phyloP scores from a whole-genome alignment of 768 basidiomycete species.

The Rhizopogon roseolus region DNA sequence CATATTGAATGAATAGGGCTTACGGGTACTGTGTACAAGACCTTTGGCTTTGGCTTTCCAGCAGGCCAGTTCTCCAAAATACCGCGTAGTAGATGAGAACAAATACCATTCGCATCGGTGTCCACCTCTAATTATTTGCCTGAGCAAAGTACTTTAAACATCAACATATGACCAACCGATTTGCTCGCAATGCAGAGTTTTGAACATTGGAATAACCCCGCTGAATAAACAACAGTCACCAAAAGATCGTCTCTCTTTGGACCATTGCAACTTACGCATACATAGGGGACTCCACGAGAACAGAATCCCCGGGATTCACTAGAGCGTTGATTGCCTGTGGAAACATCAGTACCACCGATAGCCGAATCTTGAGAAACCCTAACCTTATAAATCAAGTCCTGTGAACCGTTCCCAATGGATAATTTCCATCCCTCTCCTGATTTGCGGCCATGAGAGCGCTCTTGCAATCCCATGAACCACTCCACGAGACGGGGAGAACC shows the following conservation, averaged over 20 bases:
- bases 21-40: conserved; percentile 80
- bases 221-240: conserved; percentile 27
- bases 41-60: conserved; percentile 66
- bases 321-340: conserved; percentile 64
- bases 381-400: conserved; percentile 88
- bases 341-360: conserved; percentile 4
- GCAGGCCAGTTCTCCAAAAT: conserved; percentile 74
- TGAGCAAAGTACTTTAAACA: conserved; percentile 6
- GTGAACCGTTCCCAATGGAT: conserved; percentile 78
- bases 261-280: conserved; percentile 50
- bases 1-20: conserved; percentile 14
- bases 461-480: conserved; percentile 74
- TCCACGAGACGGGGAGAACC: conserved; percentile 60
- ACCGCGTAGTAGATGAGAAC: conserved; percentile 50
- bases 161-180: conserved; percentile 40
- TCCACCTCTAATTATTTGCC: conserved; percentile 53
- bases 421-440: conserved; percentile 67
- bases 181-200: conserved; percentile 49
- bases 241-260: conserved; percentile 8
- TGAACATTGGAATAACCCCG: conserved; percentile 63
- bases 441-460: conserved; percentile 58
- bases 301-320: conserved; percentile 72
- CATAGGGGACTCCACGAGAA: conserved; percentile 79
- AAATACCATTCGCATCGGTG: conserved; percentile 71
- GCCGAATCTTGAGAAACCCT: background rate